Conservation (phyloP, 495 filamentous ascomycete genomes). For the Podospora sp. region DNA sequence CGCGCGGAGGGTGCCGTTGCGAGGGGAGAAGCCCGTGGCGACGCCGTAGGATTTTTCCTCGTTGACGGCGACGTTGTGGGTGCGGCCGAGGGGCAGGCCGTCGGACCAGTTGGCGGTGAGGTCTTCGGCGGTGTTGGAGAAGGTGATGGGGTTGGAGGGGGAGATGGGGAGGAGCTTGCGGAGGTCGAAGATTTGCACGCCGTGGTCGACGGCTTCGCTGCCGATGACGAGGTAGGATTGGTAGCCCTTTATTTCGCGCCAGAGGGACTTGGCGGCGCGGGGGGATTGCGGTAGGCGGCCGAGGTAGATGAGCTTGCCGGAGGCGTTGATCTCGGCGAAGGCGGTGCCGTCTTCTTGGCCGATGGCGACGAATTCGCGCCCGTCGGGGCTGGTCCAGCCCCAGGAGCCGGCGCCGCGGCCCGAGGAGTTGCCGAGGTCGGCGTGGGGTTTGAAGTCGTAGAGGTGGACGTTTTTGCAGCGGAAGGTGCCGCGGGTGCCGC, state of each 20-base stretch:
- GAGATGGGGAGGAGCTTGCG: constrained; percentile 36
- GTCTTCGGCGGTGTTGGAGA: constrained; percentile 37
- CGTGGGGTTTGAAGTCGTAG: constrained; percentile 54
- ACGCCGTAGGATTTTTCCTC: constrained; percentile 46
- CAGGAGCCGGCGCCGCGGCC: constrained; percentile 40
- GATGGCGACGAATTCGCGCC: constrained; percentile 60
- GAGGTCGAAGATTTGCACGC: constrained; percentile 57
- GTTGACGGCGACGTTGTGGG: constrained; percentile 54
- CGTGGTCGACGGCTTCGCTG: constrained; percentile 49
- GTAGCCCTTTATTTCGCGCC: constrained; percentile 54
- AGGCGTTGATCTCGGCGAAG: constrained; percentile 55
- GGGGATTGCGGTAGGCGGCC: constrained; percentile 58
- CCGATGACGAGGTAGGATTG: constrained; percentile 53
- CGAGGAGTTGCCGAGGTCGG: constrained; percentile 46
- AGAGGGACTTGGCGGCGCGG: constrained; percentile 39
- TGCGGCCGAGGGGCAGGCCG: constrained; percentile 41
- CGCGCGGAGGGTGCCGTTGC: constrained; percentile 37
- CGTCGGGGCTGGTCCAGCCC: constrained; percentile 59
- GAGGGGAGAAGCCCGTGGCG: constrained; percentile 49
- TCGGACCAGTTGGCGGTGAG: constrained; percentile 40
- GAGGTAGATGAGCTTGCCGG: constrained; percentile 56
- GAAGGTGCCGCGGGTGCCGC: constrained; percentile 51
- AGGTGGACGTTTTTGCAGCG: constrained; percentile 57
- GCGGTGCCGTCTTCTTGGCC: constrained; percentile 60
- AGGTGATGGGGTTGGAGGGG: constrained; percentile 32